These are phyloP conservation scores for Diaporthe sp. DNA, from an alignment of 2,329 filamentous ascomycete genomes.

Conservation along the genomic window DNA sequence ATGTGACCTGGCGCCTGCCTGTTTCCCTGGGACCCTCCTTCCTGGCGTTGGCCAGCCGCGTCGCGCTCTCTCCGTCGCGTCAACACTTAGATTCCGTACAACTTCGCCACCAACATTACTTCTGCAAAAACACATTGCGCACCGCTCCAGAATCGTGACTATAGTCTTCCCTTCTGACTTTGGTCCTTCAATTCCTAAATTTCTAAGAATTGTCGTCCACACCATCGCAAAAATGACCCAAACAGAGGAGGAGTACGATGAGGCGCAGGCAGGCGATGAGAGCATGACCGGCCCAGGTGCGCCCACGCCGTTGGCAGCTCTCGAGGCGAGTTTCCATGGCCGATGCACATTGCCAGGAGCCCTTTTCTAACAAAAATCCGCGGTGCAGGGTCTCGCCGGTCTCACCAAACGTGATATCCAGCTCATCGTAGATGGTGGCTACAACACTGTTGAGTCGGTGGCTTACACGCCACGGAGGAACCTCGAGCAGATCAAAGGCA, in stretches of 20 bases:
- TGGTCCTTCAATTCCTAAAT: not conserved
- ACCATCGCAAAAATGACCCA: slow-evolving; percentile 56
- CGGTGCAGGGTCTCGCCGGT: slow-evolving; percentile 82
- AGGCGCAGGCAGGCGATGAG: slow-evolving; percentile 77
- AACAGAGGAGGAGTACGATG: slow-evolving; percentile 77
- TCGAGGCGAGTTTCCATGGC: slow-evolving; percentile 76
- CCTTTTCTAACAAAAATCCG: not conserved
- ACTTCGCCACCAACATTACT: not conserved
- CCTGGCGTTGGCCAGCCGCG: slow-evolving; percentile 8
- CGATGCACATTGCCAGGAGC: not conserved
- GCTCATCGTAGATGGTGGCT: slow-evolving; percentile 90
- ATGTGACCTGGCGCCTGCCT: slow-evolving; percentile 35
- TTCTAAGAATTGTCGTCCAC: not conserved
- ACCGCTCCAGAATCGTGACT: not conserved
- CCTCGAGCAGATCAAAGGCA: slow-evolving; percentile 96
- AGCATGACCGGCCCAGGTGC: slow-evolving; percentile 87
- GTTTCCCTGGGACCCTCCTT: slow-evolving; percentile 1
- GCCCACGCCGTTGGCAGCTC: slow-evolving; percentile 86
- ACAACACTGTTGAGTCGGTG: slow-evolving; percentile 94
- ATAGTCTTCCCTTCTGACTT: not conserved
- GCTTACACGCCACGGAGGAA: slow-evolving; percentile 89
- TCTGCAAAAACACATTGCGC: not conserved
- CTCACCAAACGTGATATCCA: slow-evolving; percentile 97
- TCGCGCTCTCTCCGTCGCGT: slow-evolving; percentile 28
- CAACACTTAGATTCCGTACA: slow-evolving; percentile 30